Base-by-base conservation (phyloP, 2,329 filamentous ascomycete species). In the Pseudopithomyces maydicus region DNA sequence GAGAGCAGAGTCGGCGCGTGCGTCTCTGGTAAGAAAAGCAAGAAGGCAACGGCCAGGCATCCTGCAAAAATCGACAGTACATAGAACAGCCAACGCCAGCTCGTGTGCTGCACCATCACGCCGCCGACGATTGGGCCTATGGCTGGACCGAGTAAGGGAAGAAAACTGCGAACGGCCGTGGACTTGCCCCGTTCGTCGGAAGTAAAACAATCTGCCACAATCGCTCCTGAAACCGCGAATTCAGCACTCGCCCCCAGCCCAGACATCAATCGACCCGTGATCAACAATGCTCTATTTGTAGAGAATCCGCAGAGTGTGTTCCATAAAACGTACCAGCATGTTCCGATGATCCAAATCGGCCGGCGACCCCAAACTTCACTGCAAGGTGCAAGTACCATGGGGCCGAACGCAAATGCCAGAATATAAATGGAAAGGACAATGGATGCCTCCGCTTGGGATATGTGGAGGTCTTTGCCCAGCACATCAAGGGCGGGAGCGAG, bases 311-410 rank as follows among this genome's bases (percentile, higher is more conserved):
- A 64, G 4, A 65, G 2, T 11, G 59, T 58, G 44, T 67, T 67
- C 63, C 60, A 69, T 14, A 68, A 10, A 6, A 64, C 32, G 49
- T 64, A 69, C 62, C 63, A 69, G 3, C 29, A 14, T 17, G 51
- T 52, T 2, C 64, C 62, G 10, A 51, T 23, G 2, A 68, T 54
- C 61, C 66, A 94, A 58, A 94, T 86, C 38, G 88, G 77, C 38
- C 84, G 81, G 42, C 90, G 82, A 19, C 90, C 90, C 52, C 88
- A 82, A 42, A 92, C 81, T 73, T 94, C 90, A 7, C 86, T 90
- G 42, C 91, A 75, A 0, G 90, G 90, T n/a, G 90, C 90, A 68
- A 93, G 92, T 1, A 82, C 81, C 85, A 94, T 88, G 6, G 90
- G 90, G 0, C 89, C 85, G 58, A 68, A 68, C 3, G 65, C 64